A percentile compares a stretch with the other conserved stretches of the same genome.
Conservation (phyloP, 495 filamentous ascomycete species). For the Poronia punctata region DNA sequence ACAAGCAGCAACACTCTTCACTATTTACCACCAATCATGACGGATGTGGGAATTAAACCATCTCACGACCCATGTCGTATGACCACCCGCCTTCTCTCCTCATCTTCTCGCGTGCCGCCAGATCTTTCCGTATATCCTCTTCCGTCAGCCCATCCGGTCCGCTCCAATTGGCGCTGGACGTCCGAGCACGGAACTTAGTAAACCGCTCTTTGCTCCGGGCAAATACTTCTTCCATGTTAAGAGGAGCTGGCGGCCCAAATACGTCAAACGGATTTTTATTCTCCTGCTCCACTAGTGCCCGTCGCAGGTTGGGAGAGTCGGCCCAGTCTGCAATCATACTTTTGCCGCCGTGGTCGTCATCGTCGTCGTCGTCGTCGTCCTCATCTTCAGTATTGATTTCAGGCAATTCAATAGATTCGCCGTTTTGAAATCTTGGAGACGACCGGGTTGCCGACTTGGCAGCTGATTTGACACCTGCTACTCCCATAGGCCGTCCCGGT, state of each 20-base stretch:
- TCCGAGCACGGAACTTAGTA: slow-evolving; percentile 78
- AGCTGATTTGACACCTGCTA: slow-evolving; percentile 34
- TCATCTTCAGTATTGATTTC: slow-evolving; percentile 86
- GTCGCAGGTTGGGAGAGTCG: slow-evolving; percentile 68
- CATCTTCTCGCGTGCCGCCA: slow-evolving; percentile 72
- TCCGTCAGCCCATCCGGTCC: slow-evolving; percentile 81
- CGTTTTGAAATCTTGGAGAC: slow-evolving; percentile 71
- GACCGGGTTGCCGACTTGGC: slow-evolving; percentile 54
- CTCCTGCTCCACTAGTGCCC: slow-evolving; percentile 67
- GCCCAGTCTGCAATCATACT: slow-evolving; percentile 73
- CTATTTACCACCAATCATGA: no score
- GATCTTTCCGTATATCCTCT: slow-evolving; percentile 76
- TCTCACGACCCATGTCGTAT: slow-evolving; percentile 47
- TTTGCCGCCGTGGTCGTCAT: slow-evolving; percentile 42
- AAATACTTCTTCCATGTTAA: slow-evolving; percentile 95
- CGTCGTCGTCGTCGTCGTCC: slow-evolving; percentile 56
- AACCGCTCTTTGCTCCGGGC: slow-evolving; percentile 69
- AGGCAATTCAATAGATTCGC: slow-evolving; percentile 76
- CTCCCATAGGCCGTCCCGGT: slow-evolving; percentile 42
- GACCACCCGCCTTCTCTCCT: slow-evolving; percentile 81
- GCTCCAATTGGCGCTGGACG: slow-evolving; percentile 90
- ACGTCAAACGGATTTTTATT: slow-evolving; percentile 75
- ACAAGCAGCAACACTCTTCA: no score
- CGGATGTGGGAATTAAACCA: no score
- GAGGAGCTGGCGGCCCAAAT: slow-evolving; percentile 78